These are phyloP conservation scores for Daldinia bambusicola DNA, from an alignment of 495 filamentous ascomycete genomes.

Conservation along the genomic window DNA sequence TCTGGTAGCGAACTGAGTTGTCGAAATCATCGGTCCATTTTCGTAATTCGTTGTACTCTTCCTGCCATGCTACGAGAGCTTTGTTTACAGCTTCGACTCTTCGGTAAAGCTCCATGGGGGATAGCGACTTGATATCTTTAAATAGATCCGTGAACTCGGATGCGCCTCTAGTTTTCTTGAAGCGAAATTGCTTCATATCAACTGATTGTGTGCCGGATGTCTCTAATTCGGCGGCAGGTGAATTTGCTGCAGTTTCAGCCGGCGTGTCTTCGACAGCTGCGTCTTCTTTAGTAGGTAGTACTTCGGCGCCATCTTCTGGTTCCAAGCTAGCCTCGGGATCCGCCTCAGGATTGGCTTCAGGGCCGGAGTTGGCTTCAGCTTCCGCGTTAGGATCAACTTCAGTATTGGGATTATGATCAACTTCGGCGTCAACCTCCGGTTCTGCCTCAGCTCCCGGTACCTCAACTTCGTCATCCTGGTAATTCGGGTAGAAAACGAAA, in stretches of 20 bases:
- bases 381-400: conserved; percentile 10
- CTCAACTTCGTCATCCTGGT: conserved; percentile 31
- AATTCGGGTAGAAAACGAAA: conserved; percentile 36
- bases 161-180: conserved; percentile 51
- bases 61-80: conserved; percentile 68
- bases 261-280: conserved; percentile 37
- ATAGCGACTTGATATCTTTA: conserved; percentile 50
- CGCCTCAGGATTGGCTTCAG: conserved; percentile 8
- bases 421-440: conserved; percentile 11
- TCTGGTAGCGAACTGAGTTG: conserved; percentile 57
- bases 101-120: conserved; percentile 62
- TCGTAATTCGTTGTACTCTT: conserved; percentile 70
- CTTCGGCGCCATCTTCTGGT: conserved; percentile 15
- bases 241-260: conserved; percentile 38
- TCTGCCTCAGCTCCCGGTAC: conserved; percentile 19
- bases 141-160: conserved; percentile 50
- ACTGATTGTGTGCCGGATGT: neutral
- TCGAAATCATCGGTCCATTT: conserved; percentile 62
- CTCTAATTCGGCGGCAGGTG: conserved; percentile 27
- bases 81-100: conserved; percentile 63
- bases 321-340: conserved; percentile 2
- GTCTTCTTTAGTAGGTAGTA: conserved; percentile 6
- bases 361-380: conserved; percentile 1
- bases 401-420: neutral
- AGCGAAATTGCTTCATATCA: conserved; percentile 29